Conservation (phyloP, 495 filamentous ascomycete species). For the Penicillium cinerascens region DNA sequence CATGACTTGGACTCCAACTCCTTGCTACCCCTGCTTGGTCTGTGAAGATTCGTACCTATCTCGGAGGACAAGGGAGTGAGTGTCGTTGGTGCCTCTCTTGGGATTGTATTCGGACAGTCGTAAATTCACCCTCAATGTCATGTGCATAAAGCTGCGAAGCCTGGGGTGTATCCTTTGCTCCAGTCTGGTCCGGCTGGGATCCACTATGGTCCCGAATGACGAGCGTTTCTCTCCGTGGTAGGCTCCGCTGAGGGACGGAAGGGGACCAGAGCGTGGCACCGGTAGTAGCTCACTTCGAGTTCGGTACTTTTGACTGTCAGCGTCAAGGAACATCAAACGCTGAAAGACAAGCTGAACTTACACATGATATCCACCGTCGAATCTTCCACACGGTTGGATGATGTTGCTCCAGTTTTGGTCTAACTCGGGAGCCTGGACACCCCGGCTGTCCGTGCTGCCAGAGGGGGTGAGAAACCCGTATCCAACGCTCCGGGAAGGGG, state of each 20-base stretch:
- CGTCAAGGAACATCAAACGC: background rate
- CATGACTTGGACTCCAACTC: background rate
- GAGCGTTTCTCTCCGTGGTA: background rate
- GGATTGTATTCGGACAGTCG: background rate
- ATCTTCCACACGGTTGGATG: background rate
- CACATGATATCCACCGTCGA: conserved; percentile 2
- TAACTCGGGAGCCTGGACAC: background rate
- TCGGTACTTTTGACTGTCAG: conserved; percentile 1
- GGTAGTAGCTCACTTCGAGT: conserved; percentile 1
- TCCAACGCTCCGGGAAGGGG: too few relatives aligned
- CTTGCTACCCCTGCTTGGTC: background rate
- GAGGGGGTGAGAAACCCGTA: background rate
- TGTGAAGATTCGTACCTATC: background rate
- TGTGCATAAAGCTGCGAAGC: background rate
- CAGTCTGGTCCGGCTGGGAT: background rate
- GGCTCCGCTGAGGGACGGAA: background rate
- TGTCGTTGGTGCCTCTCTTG: background rate
- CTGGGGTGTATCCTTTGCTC: background rate
- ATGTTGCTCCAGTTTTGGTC: background rate
- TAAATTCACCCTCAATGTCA: background rate
- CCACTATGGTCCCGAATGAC: background rate
- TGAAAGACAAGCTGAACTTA: background rate
- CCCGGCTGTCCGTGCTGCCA: background rate
- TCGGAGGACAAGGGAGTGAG: background rate
- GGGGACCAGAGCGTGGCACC: background rate